Base-by-base conservation (phyloP, 306 rosid species). In the Rosa persica region DNA sequence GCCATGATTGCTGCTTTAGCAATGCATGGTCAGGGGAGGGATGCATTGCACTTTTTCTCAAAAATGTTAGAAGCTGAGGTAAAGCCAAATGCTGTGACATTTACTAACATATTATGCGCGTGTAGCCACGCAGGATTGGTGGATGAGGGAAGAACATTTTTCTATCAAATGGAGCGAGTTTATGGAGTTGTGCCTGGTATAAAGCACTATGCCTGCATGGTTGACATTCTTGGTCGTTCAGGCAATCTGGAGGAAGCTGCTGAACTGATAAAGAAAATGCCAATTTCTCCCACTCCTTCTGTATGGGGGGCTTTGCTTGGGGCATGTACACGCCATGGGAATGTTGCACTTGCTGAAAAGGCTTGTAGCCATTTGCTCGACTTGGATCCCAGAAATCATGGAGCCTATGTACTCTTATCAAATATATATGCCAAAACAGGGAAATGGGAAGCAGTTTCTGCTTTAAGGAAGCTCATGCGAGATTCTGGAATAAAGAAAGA, bases 1-100 rank as follows among this genome's bases (percentile, higher is more conserved):
- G 87, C 91, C 65, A 87, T 87, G 92, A 88, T 90, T 81, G 90
- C 84, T 54, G 89, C 87, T 67, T 79, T 85, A 68, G 95, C 89
- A 30, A 90, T 88, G 95, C 89, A 90, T 39, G 92, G 94, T 68
- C 80, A 58, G 23, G 95, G 88, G 67, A 82, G 77, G 78, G 88
- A 54, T 19, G 92, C 92, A 44, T 73, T 85, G 66, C 84, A 85
- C 67, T 79, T 80, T 73, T 88, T 90, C 82, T 87, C 78, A 39
- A 46, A 77, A 60, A 90, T 90, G 92, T 70, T 83, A 71, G 74
- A 87, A 74, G 86, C 87, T 30, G 76, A 90, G 65, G 87, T 90
- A 38, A 88, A 82, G 78, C 92, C 95, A 15, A 90, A 88, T 76
- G 77, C 74, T 19, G 89, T 90, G 78, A 88, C 95, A 27, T 90